These are phyloP conservation scores for Thalia dealbata DNA, from an alignment of 176 grass and related monocot genomes.

Conservation along the genomic window DNA sequence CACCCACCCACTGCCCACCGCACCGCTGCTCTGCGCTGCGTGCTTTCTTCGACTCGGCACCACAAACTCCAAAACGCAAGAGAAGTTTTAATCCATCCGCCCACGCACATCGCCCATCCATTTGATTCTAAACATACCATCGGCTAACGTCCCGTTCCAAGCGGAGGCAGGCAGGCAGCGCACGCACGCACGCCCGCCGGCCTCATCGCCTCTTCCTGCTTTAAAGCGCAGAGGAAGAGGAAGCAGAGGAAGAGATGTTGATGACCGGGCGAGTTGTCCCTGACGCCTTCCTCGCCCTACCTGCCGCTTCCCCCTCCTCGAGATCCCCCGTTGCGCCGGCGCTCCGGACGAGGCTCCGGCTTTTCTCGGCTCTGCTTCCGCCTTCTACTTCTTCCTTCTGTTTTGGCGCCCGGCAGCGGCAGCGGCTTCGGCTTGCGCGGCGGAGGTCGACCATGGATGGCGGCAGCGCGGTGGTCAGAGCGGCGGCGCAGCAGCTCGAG, in stretches of 20 bases:
- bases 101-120: neutral
- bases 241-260: neutral
- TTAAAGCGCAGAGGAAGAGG: neutral
- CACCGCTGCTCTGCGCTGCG: too few species aligned
- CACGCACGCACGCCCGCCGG: too few species aligned
- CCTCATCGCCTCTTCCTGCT: neutral
- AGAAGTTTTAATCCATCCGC: too few species aligned
- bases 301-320: neutral
- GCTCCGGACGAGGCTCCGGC: neutral
- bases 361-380: conserved; percentile 1
- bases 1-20: too few species aligned
- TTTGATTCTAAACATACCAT: neutral
- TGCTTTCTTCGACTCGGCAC: too few species aligned
- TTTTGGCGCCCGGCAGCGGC: neutral
- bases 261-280: conserved; percentile 1
- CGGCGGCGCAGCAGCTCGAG: conserved; percentile 40
- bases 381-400: neutral
- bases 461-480: neutral
- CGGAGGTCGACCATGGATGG: neutral
- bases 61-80: too few species aligned
- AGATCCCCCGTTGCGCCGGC: neutral
- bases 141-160: neutral
- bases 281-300: neutral
- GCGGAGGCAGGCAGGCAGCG: neutral
- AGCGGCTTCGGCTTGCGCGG: neutral